A percentile compares a stretch with the other conserved stretches of the same genome.
phyloP scores from a whole-genome alignment of 495 filamentous ascomycete species.

The Talaromyces trachyspermus region DNA sequence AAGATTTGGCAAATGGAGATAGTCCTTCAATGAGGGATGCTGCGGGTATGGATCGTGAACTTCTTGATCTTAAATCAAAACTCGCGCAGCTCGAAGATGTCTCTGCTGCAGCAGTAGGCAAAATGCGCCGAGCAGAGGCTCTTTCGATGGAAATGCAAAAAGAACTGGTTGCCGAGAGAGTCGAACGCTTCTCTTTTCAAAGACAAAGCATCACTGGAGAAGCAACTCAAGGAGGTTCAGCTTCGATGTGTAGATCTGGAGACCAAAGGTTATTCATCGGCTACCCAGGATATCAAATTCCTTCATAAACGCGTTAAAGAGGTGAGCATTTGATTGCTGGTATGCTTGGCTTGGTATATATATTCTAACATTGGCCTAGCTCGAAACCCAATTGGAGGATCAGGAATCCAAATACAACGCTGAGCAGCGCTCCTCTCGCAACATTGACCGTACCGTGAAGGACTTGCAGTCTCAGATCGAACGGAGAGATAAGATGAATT shows the following conservation, averaged over 20 bases:
- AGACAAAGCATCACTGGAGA: conserved; percentile 86
- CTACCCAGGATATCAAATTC: conserved; percentile 92
- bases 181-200: conserved; percentile 76
- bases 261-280: conserved; percentile 91
- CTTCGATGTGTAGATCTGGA: conserved; percentile 85
- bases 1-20: conserved; percentile 80
- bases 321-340: conserved; percentile 62
- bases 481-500: conserved; percentile 76
- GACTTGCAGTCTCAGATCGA: conserved; percentile 92
- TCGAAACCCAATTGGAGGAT: conserved; percentile 84
- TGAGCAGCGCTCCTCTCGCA: conserved; percentile 80
- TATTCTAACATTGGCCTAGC: conserved; percentile 41
- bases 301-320: conserved; percentile 92
- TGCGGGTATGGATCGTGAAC: conserved; percentile 78
- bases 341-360: no score
- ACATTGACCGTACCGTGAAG: conserved; percentile 89
- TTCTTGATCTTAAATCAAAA: conserved; percentile 82
- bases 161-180: conserved; percentile 85
- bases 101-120: conserved; percentile 84
- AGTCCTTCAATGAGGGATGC: conserved; percentile 89
- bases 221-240: conserved; percentile 85
- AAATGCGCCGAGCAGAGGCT: conserved; percentile 96
- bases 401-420: conserved; percentile 70
- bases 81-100: conserved; percentile 94
- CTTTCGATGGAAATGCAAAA: conserved; percentile 85